Conservation (phyloP, 2,329 filamentous ascomycete species). For the Zalaria obscura region DNA sequence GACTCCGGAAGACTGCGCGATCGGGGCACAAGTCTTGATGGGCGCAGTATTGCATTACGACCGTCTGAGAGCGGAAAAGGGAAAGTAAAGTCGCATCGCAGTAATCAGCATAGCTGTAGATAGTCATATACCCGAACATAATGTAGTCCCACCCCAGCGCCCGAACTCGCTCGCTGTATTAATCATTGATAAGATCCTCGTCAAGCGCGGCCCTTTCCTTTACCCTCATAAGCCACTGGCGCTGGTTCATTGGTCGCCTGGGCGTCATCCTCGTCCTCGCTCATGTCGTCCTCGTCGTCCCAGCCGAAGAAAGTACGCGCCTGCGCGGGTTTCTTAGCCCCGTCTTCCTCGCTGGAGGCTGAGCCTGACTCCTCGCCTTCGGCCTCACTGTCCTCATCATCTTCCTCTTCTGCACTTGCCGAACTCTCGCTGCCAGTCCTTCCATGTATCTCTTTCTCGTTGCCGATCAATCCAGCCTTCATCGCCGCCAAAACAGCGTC, state of each 20-base stretch:
- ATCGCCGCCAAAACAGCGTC: slow-evolving; percentile 61
- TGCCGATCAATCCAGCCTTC: slow-evolving; percentile 44
- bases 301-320: slow-evolving; percentile 53
- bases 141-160: too few species aligned
- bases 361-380: slow-evolving; percentile 11
- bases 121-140: too few species aligned
- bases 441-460: slow-evolving; percentile 25
- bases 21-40: slow-evolving; percentile 34
- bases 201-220: slow-evolving; percentile 19
- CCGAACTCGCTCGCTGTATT: not conserved
- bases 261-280: slow-evolving; percentile 30
- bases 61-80: slow-evolving; percentile 23
- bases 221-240: slow-evolving; percentile 14
- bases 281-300: slow-evolving; percentile 48
- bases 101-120: too few species aligned
- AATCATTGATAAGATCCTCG: slow-evolving; percentile 1
- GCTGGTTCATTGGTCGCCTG: slow-evolving; percentile 4
- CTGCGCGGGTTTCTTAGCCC: slow-evolving; percentile 18
- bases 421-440: slow-evolving; percentile 25
- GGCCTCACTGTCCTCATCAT: slow-evolving; percentile 12
- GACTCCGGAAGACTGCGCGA: slow-evolving; percentile 30
- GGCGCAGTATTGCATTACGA: slow-evolving; percentile 37
- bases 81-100: not conserved
- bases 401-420: slow-evolving; percentile 27
- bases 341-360: slow-evolving; percentile 21